Evolutionary conservation across 495 filamentous ascomycete species (phyloP).

Genomic region (Astrocystis sublimbata): DNA sequence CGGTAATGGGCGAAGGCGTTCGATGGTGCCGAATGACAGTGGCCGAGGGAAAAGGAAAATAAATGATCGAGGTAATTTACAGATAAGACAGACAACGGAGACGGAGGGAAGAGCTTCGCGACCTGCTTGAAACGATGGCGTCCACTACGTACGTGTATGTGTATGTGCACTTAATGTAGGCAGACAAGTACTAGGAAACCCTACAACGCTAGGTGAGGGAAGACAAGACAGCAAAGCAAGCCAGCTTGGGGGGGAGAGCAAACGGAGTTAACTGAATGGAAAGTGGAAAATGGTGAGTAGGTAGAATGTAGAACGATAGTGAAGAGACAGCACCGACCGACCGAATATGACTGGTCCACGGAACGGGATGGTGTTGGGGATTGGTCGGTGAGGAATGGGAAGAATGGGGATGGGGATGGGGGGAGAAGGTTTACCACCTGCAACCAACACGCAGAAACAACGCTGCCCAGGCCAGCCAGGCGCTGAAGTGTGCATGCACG

Average conservation of each 20-base stretch:
- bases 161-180: no score
- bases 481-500: no score
- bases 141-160: not conserved
- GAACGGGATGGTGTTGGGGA: not conserved
- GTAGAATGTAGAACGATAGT: slow-evolving; percentile 1
- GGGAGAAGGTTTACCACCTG: no score
- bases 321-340: not conserved
- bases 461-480: no score
- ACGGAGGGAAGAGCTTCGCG: slow-evolving; percentile 2
- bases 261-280: not conserved
- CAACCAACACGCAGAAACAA: no score
- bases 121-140: slow-evolving; percentile 11
- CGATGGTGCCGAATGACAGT: not conserved
- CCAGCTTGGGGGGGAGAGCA: not conserved
- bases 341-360: not conserved
- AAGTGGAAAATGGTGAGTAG: not conserved
- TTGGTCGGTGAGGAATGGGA: no score
- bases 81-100: slow-evolving; percentile 20
- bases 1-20: not conserved
- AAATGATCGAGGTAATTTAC: not conserved
- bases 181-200: no score
- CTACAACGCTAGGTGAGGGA: slow-evolving; percentile 2
- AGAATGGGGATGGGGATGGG: not conserved
- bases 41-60: slow-evolving; percentile 1
- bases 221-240: slow-evolving; percentile 6